A percentile compares a stretch with the other conserved stretches of the same genome.
Evolutionary conservation across 2,329 filamentous ascomycete genomes (phyloP).

Genomic region (Neophaeococcomyces aloes): DNA sequence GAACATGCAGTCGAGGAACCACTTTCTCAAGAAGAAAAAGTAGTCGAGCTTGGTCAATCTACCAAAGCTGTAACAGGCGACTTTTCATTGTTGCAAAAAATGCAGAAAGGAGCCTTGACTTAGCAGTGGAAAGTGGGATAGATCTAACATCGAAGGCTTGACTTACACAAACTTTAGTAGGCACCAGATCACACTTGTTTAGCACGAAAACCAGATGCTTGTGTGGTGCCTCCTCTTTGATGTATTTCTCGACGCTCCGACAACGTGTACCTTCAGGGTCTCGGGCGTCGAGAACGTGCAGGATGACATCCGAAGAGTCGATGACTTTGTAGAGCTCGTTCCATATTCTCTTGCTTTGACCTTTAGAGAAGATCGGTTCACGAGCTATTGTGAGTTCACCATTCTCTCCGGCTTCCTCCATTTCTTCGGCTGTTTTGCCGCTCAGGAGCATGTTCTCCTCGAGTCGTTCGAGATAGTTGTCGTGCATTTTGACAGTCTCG

Average conservation of each 20-base stretch:
- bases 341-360: slow-evolving; percentile 91
- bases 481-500: slow-evolving; percentile 68
- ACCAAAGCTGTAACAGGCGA: slow-evolving; percentile 99
- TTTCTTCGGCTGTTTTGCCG: slow-evolving; percentile 49
- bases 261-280: slow-evolving; percentile 87
- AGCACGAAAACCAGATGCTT: slow-evolving; percentile 87
- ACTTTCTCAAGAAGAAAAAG: slow-evolving; percentile 7
- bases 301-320: slow-evolving; percentile 84
- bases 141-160: slow-evolving; percentile 9
- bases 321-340: slow-evolving; percentile 95
- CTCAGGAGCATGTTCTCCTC: slow-evolving; percentile 70
- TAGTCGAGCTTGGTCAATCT: slow-evolving; percentile 71
- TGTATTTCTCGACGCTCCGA: slow-evolving; percentile 82
- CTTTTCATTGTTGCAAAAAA: slow-evolving; percentile 58
- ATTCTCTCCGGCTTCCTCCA: slow-evolving; percentile 34
- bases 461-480: slow-evolving; percentile 66
- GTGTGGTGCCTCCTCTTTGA: slow-evolving; percentile 84
- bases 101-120: slow-evolving; percentile 73
- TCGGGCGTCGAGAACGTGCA: slow-evolving; percentile 86
- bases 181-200: slow-evolving; percentile 89
- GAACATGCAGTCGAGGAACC: slow-evolving; percentile 9
- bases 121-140: slow-evolving; percentile 51
- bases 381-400: slow-evolving; percentile 52
- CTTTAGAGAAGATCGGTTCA: slow-evolving; percentile 86
- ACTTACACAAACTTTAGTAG: slow-evolving; percentile 91